Percentiles rank a stretch among this genome's conserved stretches.
Conservation (phyloP, 768 basidiomycete species). For the Leccinum pellstonianum region DNA sequence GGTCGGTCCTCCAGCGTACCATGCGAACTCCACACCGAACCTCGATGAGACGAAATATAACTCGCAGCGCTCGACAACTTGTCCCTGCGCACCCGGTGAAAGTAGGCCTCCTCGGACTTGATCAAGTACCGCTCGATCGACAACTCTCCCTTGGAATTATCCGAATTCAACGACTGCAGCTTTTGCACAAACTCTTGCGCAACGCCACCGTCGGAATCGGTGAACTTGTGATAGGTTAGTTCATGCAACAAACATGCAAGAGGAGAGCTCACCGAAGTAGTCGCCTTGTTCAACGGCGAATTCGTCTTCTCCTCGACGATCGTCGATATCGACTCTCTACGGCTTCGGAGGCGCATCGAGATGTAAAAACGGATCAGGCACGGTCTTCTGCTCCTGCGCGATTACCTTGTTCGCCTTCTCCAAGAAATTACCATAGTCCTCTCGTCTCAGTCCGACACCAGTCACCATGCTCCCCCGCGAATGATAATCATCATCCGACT, state of each 20-base stretch:
- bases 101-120: too few species aligned
- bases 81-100: too few species aligned
- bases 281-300: slow-evolving; percentile 92
- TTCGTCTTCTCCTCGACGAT: slow-evolving; percentile 90
- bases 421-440: slow-evolving; percentile 70
- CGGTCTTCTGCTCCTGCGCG: slow-evolving; percentile 71
- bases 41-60: too few species aligned
- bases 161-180: slow-evolving; percentile 70
- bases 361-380: slow-evolving; percentile 80
- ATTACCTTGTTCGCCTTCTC: slow-evolving; percentile 81
- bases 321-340: slow-evolving; percentile 86
- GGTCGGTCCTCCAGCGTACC: too few species aligned
- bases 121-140: too few species aligned
- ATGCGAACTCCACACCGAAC: too few species aligned
- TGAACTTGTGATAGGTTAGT: slow-evolving; percentile 56
- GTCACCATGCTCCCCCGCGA: slow-evolving; percentile 34
- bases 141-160: slow-evolving; percentile 60
- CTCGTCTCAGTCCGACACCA: slow-evolving; percentile 33
- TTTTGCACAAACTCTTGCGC: slow-evolving; percentile 87
- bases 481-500: slow-evolving; percentile 62
- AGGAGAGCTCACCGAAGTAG: slow-evolving; percentile 62
- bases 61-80: too few species aligned
- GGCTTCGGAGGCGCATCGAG: slow-evolving; percentile 66
- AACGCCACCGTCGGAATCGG: slow-evolving; percentile 90
- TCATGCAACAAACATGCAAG: not conserved